These are phyloP conservation scores for Delonix regia DNA, from an alignment of 306 rosid species.

Conservation along the genomic window DNA sequence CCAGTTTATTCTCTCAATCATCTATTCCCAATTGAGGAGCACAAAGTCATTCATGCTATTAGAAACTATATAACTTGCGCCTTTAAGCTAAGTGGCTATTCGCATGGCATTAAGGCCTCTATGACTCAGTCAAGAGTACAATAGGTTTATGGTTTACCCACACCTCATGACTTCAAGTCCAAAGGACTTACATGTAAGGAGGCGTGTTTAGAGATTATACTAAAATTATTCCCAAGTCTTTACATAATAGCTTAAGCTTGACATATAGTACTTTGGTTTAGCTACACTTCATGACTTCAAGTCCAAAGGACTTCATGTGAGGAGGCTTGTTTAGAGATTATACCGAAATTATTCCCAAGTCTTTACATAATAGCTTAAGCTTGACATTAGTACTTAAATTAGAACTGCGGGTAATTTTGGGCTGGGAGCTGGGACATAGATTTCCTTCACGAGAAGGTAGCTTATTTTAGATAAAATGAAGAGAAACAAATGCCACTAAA, in stretches of 20 bases:
- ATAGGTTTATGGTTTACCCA: neutral
- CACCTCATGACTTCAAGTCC: neutral
- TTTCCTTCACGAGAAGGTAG: constrained; percentile 25
- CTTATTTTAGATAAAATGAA: constrained; percentile 8
- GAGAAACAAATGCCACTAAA: constrained; percentile 7
- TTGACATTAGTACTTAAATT: neutral
- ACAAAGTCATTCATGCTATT: constrained; percentile 15
- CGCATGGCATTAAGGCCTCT: neutral
- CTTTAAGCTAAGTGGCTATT: neutral
- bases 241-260: neutral
- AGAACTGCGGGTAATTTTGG: constrained; percentile 12
- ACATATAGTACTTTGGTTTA: no score
- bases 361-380: neutral
- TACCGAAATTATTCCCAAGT: neutral
- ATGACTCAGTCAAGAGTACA: neutral
- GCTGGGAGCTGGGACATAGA: constrained; percentile 22
- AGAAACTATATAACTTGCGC: neutral
- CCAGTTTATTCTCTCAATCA: constrained; percentile 92
- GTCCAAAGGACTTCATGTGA: neutral
- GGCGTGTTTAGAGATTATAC: neutral
- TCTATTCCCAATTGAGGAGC: constrained; percentile 58
- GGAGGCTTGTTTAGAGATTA: neutral
- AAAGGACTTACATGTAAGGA: neutral
- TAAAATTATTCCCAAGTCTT: neutral
- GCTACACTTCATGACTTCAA: neutral